Base-by-base conservation (phyloP, 2,329 filamentous ascomycete genomes). In the Pseudopithomyces chartarum region DNA sequence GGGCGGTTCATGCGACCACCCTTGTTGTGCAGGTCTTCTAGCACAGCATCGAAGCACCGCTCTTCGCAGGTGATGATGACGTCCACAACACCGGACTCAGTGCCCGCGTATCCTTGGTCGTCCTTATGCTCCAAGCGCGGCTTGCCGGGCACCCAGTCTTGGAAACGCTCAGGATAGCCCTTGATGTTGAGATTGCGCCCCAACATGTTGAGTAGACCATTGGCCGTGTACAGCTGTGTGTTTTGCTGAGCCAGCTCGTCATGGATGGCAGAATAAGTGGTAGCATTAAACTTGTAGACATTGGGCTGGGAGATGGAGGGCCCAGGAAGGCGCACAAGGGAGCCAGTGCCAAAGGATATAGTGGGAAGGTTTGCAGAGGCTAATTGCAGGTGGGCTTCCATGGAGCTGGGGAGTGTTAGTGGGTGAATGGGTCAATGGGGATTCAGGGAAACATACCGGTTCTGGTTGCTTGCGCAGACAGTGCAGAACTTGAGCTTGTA, bases 401-500 rank as follows among this genome's bases (percentile, higher is more conserved):
- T 98, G n/a, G 91, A 92, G 76, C 89, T 91, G 67, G 29, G 34
- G 26, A 8, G 61, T 72, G 58, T 22, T 22, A 3, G 13, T 3
- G n/a, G 7, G 11, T 10, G 22, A n/a, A 26, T 13, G n/a, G 29
- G 7, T 6, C 10, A 23, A 19, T n/a, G 13, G 11, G n/a, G 20
- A 15, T 17, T 42, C 47, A 15, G n/a, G 8, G 13, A 2, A 39
- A 51, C 83, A 61, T 82, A 96, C 87, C 95, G 88, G 73, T 99
- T 99, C 77, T 99, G 92, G 70, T 99, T 99, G 70, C 92, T 97
- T 7, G 95, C 95, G 78, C 95, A 99, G n/a, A 99, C 94, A 2
- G 95, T 98, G 81, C 93, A 97, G 78, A 98, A 97, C 73, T 91
- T 96, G 60, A 99, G 85, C 78, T 95, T 97, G 83, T 88, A 97